Conservation (phyloP, 495 filamentous ascomycete genomes). For the Aspergillus carlsbadensis region DNA sequence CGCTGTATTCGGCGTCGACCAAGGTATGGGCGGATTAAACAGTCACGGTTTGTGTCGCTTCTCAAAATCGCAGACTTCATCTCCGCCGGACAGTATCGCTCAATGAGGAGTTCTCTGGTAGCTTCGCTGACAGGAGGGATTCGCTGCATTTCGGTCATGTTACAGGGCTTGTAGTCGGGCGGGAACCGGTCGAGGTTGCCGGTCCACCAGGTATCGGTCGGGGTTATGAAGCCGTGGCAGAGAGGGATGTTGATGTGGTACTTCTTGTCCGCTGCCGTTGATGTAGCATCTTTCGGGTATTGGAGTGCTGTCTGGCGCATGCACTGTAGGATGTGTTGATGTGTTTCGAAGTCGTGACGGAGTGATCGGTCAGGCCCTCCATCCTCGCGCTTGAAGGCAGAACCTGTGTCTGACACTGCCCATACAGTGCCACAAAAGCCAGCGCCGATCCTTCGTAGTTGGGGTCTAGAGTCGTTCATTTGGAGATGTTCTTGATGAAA, state of each 20-base stretch:
- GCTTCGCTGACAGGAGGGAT: slow-evolving; percentile 36
- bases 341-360: slow-evolving; percentile 36
- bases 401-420: slow-evolving; percentile 16
- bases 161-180: slow-evolving; percentile 33
- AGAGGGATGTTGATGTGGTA: slow-evolving; percentile 19
- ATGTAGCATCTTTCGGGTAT: background rate
- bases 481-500: background rate
- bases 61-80: slow-evolving; percentile 22
- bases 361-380: slow-evolving; percentile 33
- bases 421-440: slow-evolving; percentile 34
- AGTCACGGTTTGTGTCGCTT: slow-evolving; percentile 38
- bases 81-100: slow-evolving; percentile 31
- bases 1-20: slow-evolving; percentile 30
- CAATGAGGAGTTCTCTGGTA: slow-evolving; percentile 28
- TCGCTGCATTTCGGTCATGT: slow-evolving; percentile 35
- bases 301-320: background rate
- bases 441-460: slow-evolving; percentile 16
- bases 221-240: slow-evolving; percentile 22
- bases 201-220: slow-evolving; percentile 33
- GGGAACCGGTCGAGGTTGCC: slow-evolving; percentile 28
- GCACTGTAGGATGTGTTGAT: slow-evolving; percentile 19
- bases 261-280: background rate
- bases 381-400: slow-evolving; percentile 38
- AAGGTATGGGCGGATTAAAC: slow-evolving; percentile 45
- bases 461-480: background rate